These are phyloP conservation scores for Mortierella sp. DNA, from an alignment of 371 early-diverging fungal species.

Conservation along the genomic window DNA sequence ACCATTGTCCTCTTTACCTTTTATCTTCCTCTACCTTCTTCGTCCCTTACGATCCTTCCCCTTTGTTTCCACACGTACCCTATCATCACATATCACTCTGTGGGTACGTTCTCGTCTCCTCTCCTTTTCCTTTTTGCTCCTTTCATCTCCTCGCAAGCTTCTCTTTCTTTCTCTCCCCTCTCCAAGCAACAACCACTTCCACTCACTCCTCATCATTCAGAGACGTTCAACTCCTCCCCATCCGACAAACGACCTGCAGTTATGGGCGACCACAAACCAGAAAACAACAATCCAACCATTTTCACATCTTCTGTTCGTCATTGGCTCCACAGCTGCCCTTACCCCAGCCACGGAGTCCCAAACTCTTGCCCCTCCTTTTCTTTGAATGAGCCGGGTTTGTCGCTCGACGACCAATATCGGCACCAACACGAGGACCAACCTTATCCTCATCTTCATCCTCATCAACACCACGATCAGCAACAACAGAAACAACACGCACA, in stretches of 20 bases:
- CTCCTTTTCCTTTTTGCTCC: background rate
- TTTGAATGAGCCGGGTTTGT: no score
- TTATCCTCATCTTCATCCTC: background rate
- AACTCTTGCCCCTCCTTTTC: no score
- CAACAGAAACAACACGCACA: background rate
- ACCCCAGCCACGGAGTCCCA: background rate
- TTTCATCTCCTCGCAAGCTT: background rate
- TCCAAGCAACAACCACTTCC: background rate
- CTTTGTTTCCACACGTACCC: background rate
- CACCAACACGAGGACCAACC: background rate
- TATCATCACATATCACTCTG: background rate
- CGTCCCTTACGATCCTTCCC: no score
- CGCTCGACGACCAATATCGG: background rate
- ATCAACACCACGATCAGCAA: background rate
- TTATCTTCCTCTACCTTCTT: background rate
- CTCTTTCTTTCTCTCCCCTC: background rate
- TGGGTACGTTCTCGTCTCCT: background rate
- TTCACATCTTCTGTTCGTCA: background rate
- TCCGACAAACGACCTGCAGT: no score
- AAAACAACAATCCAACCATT: background rate
- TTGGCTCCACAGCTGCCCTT: background rate
- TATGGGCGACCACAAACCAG: background rate
- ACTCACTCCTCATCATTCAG: background rate
- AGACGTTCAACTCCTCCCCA: background rate
- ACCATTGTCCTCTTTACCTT: background rate